phyloP scores from a whole-genome alignment of 139 green algal genomes.

The Gonium pectorale region DNA sequence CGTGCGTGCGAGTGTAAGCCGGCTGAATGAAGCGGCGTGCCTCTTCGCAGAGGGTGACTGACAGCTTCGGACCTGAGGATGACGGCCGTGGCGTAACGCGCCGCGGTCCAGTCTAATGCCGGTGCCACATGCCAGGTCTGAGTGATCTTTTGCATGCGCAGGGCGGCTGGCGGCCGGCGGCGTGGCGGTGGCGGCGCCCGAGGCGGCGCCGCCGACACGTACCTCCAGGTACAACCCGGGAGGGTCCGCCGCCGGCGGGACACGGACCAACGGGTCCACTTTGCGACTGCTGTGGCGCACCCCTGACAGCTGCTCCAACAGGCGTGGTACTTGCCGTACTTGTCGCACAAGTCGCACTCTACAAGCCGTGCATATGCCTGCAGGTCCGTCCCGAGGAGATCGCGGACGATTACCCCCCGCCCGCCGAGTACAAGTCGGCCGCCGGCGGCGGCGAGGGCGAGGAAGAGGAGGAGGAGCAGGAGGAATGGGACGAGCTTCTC shows the following conservation, averaged over 20 bases:
- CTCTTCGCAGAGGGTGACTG: not conserved
- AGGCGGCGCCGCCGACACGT: not conserved
- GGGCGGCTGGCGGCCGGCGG: not conserved
- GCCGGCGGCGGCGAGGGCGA: too few relatives aligned
- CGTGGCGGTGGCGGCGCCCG: not conserved
- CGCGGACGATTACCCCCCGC: conserved; percentile 94
- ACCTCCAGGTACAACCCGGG: too few relatives aligned
- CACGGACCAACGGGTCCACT: too few relatives aligned
- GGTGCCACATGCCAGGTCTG: not conserved
- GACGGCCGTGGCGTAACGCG: not conserved
- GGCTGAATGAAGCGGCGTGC: too few relatives aligned
- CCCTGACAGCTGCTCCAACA: too few relatives aligned
- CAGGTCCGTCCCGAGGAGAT: conserved; percentile 94
- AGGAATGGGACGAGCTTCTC: conserved; percentile 74
- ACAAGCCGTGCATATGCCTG: too few relatives aligned
- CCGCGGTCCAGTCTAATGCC: not conserved
- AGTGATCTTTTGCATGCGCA: not conserved
- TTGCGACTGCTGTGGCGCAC: too few relatives aligned
- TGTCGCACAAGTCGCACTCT: too few relatives aligned
- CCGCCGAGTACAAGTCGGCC: conserved; percentile 85
- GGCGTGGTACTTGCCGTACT: too few relatives aligned
- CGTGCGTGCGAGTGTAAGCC: not conserved
- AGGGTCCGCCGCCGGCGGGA: too few relatives aligned
- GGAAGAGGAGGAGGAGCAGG: conserved; percentile 56
- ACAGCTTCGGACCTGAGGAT: not conserved